phyloP scores from a whole-genome alignment of 2,329 filamentous ascomycete genomes.

The Hypoxylon sp. region DNA sequence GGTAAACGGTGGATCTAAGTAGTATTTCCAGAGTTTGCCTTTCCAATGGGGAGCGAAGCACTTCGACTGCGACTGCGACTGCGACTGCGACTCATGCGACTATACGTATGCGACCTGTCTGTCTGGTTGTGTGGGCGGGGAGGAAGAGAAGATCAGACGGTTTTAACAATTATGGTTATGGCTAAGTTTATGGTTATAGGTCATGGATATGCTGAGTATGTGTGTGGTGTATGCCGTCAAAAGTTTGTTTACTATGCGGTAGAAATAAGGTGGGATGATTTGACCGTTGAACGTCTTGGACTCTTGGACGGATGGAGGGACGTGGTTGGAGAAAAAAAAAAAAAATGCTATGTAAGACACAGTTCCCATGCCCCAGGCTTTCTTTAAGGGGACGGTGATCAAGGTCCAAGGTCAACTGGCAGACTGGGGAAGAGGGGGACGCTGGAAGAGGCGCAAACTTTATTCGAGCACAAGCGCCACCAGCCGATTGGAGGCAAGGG shows the following conservation, averaged over 20 bases:
- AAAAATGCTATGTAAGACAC: constrained; percentile 38
- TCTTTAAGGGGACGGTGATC: constrained; percentile 29
- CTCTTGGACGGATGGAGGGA: constrained; percentile 18
- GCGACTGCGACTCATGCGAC: constrained; percentile 1
- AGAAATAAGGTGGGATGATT: constrained; percentile 42
- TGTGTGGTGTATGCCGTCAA: constrained; percentile 22
- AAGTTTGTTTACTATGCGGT: constrained; percentile 42
- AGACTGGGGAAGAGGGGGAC: constrained; percentile 13
- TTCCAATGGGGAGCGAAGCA: constrained; percentile 26
- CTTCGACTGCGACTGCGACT: background rate
- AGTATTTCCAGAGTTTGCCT: constrained; percentile 34
- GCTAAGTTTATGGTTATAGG: background rate
- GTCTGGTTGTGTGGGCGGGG: background rate
- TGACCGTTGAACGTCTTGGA: constrained; percentile 21
- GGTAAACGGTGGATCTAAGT: constrained; percentile 22
- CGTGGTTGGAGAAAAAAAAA: constrained; percentile 40
- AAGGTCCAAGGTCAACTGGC: background rate
- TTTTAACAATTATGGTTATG: background rate
- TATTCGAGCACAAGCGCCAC: constrained; percentile 41
- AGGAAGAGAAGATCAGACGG: constrained; percentile 23
- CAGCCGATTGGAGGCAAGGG: constrained; percentile 44
- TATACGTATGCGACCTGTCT: background rate
- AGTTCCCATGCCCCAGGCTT: constrained; percentile 20
- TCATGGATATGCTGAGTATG: constrained; percentile 6
- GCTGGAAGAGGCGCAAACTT: constrained; percentile 42